These are phyloP conservation scores for Camelina neglecta DNA, from an alignment of 345 rosid genomes.

Conservation along the genomic window DNA sequence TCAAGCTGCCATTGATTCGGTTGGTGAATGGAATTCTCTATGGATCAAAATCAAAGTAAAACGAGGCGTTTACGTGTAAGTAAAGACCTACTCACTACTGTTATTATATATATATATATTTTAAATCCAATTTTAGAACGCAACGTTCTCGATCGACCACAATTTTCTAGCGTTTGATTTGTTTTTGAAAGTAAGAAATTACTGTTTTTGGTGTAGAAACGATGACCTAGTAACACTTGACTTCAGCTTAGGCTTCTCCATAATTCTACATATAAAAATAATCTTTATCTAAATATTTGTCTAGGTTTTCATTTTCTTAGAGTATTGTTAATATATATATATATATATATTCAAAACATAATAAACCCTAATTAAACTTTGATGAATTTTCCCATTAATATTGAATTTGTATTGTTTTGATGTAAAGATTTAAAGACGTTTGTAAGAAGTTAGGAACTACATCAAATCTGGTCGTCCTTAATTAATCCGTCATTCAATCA, in stretches of 20 bases:
- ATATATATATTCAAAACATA: background rate
- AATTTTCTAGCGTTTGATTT: conserved; percentile 18
- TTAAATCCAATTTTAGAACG: background rate
- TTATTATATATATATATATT: background rate
- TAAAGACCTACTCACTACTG: conserved; percentile 14
- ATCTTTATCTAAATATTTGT: background rate
- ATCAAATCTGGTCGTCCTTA: background rate
- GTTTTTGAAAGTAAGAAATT: background rate
- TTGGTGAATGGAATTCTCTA: conserved; percentile 16
- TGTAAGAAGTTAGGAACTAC: background rate
- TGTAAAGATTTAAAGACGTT: background rate
- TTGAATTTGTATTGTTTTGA: background rate
- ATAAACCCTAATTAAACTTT: background rate
- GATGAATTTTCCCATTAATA: background rate
- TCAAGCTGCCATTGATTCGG: conserved; percentile 39
- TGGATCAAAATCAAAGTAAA: conserved; percentile 49
- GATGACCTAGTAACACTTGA: conserved; percentile 15
- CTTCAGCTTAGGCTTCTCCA: background rate
- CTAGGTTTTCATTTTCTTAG: background rate
- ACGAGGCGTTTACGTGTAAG: conserved; percentile 45
- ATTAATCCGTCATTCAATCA: background rate
- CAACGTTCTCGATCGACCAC: conserved; percentile 17
- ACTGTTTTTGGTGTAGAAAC: background rate
- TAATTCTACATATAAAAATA: background rate
- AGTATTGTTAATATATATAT: background rate